A percentile compares a stretch with the other conserved stretches of the same genome.
These are phyloP conservation scores for Neofusicoccum umdonicola DNA, from an alignment of 2,329 filamentous ascomycete species.

Conservation along the genomic window DNA sequence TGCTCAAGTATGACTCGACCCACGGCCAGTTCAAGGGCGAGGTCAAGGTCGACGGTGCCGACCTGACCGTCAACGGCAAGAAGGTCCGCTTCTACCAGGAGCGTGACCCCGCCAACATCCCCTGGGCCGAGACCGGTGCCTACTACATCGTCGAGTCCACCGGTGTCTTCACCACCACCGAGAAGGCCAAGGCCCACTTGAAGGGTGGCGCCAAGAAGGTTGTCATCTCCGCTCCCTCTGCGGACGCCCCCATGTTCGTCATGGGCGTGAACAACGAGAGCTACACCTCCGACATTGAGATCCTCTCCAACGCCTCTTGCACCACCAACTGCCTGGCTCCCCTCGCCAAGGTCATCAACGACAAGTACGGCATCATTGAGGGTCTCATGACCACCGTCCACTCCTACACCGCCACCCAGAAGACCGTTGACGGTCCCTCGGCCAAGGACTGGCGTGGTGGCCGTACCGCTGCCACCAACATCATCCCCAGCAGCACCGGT, in stretches of 20 bases:
- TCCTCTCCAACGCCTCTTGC: slow-evolving; percentile 99
- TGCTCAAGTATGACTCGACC: slow-evolving; percentile 99
- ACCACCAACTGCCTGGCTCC: slow-evolving; percentile 99
- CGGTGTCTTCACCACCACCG: slow-evolving; percentile 97
- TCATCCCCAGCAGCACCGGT: slow-evolving; percentile 98
- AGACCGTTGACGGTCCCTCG: slow-evolving; percentile 97
- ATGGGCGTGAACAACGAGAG: slow-evolving; percentile 97
- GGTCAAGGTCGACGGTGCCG: slow-evolving; percentile 69
- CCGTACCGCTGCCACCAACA: slow-evolving; percentile 98
- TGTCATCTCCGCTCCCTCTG: slow-evolving; percentile 79
- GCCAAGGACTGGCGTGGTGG: slow-evolving; percentile 99
- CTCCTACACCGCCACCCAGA: slow-evolving; percentile 99
- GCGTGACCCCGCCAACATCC: slow-evolving; percentile 85
- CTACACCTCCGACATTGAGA: slow-evolving; percentile 85
- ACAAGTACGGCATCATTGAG: slow-evolving; percentile 96
- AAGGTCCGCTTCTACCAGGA: slow-evolving; percentile 91
- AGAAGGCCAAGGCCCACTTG: slow-evolving; percentile 93
- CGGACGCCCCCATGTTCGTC: slow-evolving; percentile 99
- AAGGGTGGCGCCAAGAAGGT: slow-evolving; percentile 97
- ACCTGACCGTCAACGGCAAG: slow-evolving; percentile 90
- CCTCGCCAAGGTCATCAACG: slow-evolving; percentile 98
- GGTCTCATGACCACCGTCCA: slow-evolving; percentile 99
- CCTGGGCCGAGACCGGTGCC: slow-evolving; percentile 83
- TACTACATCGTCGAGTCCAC: slow-evolving; percentile 97
- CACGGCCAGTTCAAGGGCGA: slow-evolving; percentile 96